phyloP scores from a whole-genome alignment of 345 rosid species.

The Gossypium raimondii region DNA sequence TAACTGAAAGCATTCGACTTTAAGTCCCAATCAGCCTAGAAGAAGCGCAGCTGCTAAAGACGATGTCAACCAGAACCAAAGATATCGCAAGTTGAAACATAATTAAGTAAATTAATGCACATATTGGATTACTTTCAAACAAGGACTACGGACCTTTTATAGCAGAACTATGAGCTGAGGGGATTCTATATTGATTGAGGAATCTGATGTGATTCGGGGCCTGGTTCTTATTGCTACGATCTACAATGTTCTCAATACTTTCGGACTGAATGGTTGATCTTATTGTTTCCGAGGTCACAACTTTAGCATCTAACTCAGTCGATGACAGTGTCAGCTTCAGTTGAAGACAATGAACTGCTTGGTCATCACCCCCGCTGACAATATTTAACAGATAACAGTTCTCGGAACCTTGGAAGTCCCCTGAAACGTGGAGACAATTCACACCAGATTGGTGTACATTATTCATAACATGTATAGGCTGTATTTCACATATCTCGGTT shows the following conservation, averaged over 20 bases:
- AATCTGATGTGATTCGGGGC: conserved; percentile 36
- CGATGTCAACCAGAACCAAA: neutral
- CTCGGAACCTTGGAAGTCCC: conserved; percentile 27
- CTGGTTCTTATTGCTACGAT: conserved; percentile 24
- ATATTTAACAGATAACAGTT: conserved; percentile 39
- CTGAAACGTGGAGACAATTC: conserved; percentile 74
- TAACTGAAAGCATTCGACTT: neutral
- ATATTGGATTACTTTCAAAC: neutral
- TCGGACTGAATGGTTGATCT: conserved; percentile 17
- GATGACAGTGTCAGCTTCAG: conserved; percentile 31
- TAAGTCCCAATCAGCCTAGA: neutral
- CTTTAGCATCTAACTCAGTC: conserved; percentile 17
- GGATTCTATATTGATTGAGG: conserved; percentile 37
- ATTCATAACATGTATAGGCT: conserved; percentile 47
- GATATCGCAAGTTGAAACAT: neutral
- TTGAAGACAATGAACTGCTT: conserved; percentile 65
- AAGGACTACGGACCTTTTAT: conserved; percentile 54
- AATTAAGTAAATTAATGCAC: neutral
- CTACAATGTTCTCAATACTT: conserved; percentile 13
- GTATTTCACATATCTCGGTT: conserved; percentile 48
- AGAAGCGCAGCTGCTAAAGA: neutral
- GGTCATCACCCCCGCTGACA: conserved; percentile 95
- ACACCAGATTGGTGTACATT: conserved; percentile 84
- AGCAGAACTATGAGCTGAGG: conserved; percentile 82
- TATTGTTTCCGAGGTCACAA: conserved; percentile 14